Evolutionary conservation across 345 rosid species (phyloP), one percentile per base, ranked within the genome.

Genomic region (Eucalyptus dawsonii): DNA sequence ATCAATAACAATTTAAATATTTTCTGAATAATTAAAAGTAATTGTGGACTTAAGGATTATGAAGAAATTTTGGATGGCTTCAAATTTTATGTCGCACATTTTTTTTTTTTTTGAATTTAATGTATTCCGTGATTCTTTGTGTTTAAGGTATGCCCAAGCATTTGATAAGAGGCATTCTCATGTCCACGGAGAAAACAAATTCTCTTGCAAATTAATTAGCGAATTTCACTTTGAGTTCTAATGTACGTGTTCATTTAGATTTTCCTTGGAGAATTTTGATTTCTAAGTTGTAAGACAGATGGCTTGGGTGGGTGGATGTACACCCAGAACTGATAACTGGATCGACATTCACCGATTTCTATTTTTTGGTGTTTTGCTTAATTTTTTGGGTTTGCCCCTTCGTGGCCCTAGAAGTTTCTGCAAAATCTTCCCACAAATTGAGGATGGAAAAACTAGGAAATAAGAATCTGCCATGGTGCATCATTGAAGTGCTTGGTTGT

Each of bases 311-410:
- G 54, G 54, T 51, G 54, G 54, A 51, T 51, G 54, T 51, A 51
- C 1, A 51, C 54, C 17, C 3, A 0, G 21, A 51, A 51, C 0
- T 51, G 54, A 51, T 2, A 51, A 51, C 4, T 3, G 2, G 53
- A 50, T 15, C 0, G 53, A 50, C 19, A 50, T 50, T 50, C 21
- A 16, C 1, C 21, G 4, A 51, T 51, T 51, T 16, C 19, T 50
- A 50, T 6, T 6, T 3, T 50, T 50, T 51, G 54, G 21, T 51
- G 54, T 51, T 50, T 50, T 50, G 54, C 54, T 16, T 51, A 51
- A 51, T 51, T 51, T 51, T 51, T 51, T 51, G 21, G 54, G 9
- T 51, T 51, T 16, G 21, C 21, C 54, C 54, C 21, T 0, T 51
- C 21, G 21, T 16, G 54, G 54, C 54, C 51, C 21, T 51, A 51